A percentile compares a stretch with the other conserved stretches of the same genome.
Conservation (phyloP, 2,329 filamentous ascomycete genomes). For the Westerdykella aurantiaca region DNA sequence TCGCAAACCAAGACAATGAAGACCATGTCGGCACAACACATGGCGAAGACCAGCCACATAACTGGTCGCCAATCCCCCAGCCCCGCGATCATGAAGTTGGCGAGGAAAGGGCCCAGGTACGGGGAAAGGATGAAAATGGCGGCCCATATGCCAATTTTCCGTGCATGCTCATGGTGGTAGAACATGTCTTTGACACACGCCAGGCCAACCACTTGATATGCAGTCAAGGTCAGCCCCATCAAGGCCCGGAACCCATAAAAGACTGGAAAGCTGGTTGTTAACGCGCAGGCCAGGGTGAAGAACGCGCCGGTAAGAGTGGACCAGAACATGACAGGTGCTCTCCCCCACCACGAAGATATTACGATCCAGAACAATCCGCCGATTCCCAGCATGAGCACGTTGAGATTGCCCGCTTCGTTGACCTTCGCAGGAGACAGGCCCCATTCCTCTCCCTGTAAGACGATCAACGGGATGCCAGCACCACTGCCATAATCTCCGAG, state of each 20-base stretch:
- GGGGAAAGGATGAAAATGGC: constrained; percentile 25
- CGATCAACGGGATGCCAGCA: constrained; percentile 26
- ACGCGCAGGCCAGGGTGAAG: constrained; percentile 35
- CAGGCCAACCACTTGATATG: constrained; percentile 20
- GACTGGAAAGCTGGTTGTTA: constrained; percentile 32
- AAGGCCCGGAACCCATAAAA: constrained; percentile 33
- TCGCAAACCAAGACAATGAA: constrained; percentile 27
- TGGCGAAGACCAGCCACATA: constrained; percentile 20
- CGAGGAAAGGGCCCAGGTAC: constrained; percentile 29
- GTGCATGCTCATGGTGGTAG: constrained; percentile 35
- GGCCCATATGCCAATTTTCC: constrained; percentile 33
- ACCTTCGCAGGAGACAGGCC: constrained; percentile 44
- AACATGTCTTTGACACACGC: constrained; percentile 34
- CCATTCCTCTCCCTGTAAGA: constrained; percentile 41
- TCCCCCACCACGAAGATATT: constrained; percentile 14
- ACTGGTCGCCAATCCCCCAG: constrained; percentile 20
- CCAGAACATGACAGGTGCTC: constrained; percentile 42
- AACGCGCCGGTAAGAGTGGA: constrained; percentile 39
- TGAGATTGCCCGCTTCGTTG: constrained; percentile 49
- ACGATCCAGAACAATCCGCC: constrained; percentile 32
- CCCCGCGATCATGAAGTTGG: constrained; percentile 21
- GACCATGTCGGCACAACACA: constrained; percentile 15
- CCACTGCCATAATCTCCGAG: constrained; percentile 48
- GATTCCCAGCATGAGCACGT: constrained; percentile 48
- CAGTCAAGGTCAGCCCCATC: constrained; percentile 20